Evolutionary conservation across 2,329 filamentous ascomycete species (phyloP), one percentile per base, ranked within the genome.

Genomic region (Microthyrium microscopicum): DNA sequence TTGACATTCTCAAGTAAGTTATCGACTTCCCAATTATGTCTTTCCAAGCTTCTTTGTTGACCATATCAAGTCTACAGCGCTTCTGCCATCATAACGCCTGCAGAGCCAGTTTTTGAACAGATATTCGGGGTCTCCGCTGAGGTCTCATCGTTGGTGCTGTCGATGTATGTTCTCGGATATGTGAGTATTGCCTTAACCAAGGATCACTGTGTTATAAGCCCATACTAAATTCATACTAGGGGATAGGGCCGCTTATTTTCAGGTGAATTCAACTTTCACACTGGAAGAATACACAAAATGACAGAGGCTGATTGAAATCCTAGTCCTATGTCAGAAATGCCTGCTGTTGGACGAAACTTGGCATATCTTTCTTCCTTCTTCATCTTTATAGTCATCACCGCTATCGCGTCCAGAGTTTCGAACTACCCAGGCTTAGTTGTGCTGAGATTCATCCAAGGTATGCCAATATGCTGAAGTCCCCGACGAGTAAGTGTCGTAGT

Each of bases 291-390:
- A 9, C 27, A 27, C 8, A 26, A 5, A 4, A 3, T 6, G 3
- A 3, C 30, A 11, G 13, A 9, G 16, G 29, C 13, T 37, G 24
- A 20, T 20, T n/a, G n/a, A n/a, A n/a, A n/a, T n/a, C n/a, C n/a
- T n/a, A n/a, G 5, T 13, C 37, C 37, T 4, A 33, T 39, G 29
- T 26, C 20, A 6, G 37, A 39, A 26, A 38, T 39, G 26, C 34
- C 34, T 13, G 17, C 19, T n/a, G 24, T 39, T 17, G 37, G 37
- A 5, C 26, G 36, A n/a, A 39, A 36, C 25, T 20, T 33, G 6
- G 22, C 34, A 11, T 39, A 39, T 29, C 36, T 39, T 9, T 19
- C 21, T 6, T 17, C 20, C 3, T 38, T 38, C 33, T 13, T 35
- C 15, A 29, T 37, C 3, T 39, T 39, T 17, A 25, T 37, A 11